These are phyloP conservation scores for Termitomyces sp. DNA, from an alignment of 768 basidiomycete species.

Conservation along the genomic window DNA sequence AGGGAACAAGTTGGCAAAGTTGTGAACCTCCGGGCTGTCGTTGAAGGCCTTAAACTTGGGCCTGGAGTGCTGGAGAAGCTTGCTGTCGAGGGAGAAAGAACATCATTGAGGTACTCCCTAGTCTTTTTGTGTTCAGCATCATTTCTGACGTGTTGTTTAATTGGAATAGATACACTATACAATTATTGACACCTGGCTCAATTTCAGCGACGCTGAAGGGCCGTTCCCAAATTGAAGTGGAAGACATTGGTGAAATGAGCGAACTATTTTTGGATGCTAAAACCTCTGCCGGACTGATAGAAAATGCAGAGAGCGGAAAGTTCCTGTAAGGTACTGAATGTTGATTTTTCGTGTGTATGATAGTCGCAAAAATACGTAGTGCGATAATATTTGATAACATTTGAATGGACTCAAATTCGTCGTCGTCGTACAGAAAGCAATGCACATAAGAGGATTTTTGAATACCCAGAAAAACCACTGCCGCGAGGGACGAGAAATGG, in stretches of 20 bases:
- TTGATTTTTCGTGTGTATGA: not conserved
- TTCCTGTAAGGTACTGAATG: slow-evolving; percentile 10
- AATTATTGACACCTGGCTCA: slow-evolving; percentile 85
- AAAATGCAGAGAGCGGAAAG: slow-evolving; percentile 27
- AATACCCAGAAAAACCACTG: no score
- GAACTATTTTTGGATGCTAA: slow-evolving; percentile 96
- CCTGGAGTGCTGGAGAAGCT: slow-evolving; percentile 74
- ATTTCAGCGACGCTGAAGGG: slow-evolving; percentile 79
- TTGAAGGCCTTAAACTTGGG: slow-evolving; percentile 79
- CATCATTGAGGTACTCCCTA: slow-evolving; percentile 60
- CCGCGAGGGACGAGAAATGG: no score
- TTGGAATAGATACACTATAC: slow-evolving; percentile 72
- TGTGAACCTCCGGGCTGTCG: slow-evolving; percentile 77
- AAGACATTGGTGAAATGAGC: slow-evolving; percentile 92
- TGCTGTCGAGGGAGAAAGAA: slow-evolving; percentile 76
- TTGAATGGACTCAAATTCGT: no score
- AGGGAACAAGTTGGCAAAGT: slow-evolving; percentile 84
- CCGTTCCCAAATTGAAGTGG: slow-evolving; percentile 73
- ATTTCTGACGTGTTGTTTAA: not conserved
- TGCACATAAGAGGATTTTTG: no score
- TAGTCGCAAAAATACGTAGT: not conserved
- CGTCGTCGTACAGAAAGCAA: no score
- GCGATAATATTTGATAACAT: no score
- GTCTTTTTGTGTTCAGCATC: not conserved
- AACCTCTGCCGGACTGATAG: slow-evolving; percentile 58